These are phyloP conservation scores for Candida ficus DNA, from an alignment of 805 yeast species.

Conservation along the genomic window DNA sequence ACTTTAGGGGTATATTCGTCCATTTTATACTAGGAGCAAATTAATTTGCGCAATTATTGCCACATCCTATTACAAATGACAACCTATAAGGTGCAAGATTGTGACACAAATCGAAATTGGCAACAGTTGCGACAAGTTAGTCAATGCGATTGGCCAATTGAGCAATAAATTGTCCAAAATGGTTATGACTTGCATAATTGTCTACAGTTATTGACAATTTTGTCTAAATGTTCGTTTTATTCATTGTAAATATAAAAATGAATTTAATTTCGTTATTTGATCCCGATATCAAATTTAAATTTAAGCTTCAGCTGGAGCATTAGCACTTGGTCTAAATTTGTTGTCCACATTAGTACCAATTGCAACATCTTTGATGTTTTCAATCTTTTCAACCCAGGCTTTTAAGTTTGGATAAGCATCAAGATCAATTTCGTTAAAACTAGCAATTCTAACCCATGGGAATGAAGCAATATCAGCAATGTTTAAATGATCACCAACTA, in stretches of 20 bases:
- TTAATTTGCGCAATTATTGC: neutral
- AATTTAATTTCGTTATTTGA: too few species aligned
- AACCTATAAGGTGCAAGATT: neutral
- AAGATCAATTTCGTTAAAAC: constrained; percentile 26
- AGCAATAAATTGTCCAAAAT: too few species aligned
- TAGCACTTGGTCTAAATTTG: neutral
- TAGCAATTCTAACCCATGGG: constrained; percentile 37
- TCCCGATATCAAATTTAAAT: too few species aligned
- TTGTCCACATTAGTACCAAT: neutral
- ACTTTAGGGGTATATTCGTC: neutral
- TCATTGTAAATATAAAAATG: too few species aligned
- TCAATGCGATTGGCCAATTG: too few species aligned
- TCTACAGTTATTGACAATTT: too few species aligned
- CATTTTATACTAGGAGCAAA: neutral
- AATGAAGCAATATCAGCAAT: constrained; percentile 52
- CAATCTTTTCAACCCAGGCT: constrained; percentile 36
- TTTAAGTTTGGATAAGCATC: constrained; percentile 34
- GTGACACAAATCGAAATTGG: too few species aligned
- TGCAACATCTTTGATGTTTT: constrained; percentile 24
- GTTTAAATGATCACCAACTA: constrained; percentile 55
- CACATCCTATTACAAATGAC: neutral
- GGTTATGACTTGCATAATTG: too few species aligned
- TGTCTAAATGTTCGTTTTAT: too few species aligned
- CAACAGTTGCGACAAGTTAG: too few species aligned
- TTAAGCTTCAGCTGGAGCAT: neutral